These are phyloP conservation scores for Fusarium oxysporum DNA, from an alignment of 2,329 filamentous ascomycete species.

Conservation along the genomic window DNA sequence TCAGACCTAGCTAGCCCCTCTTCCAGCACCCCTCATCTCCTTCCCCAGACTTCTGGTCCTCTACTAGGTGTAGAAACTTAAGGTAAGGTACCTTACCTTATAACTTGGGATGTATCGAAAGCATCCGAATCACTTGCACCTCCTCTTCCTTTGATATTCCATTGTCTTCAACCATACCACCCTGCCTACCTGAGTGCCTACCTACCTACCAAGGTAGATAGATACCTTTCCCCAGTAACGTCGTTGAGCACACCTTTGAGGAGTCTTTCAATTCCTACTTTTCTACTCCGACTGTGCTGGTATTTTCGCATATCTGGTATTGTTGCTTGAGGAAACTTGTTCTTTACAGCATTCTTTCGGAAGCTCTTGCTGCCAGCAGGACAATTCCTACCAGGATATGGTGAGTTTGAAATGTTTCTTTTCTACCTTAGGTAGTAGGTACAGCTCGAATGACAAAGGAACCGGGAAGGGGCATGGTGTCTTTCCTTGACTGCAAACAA, in stretches of 20 bases:
- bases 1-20: conserved; percentile 1
- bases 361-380: neutral
- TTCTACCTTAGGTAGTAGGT: neutral
- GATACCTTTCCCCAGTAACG: neutral
- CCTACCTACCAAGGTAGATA: neutral
- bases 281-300: neutral
- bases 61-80: neutral
- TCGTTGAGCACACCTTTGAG: neutral
- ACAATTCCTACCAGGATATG: neutral
- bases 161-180: neutral
- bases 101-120: neutral
- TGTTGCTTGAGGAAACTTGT: neutral
- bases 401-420: neutral
- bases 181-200: neutral
- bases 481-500: neutral
- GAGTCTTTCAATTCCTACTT: neutral
- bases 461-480: neutral
- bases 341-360: neutral
- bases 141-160: neutral
- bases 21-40: neutral
- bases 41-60: conserved; percentile 17
- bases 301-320: neutral
- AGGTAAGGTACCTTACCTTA: too few relatives aligned
- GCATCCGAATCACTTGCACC: neutral
- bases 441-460: neutral